These are phyloP conservation scores for Vigna hirtella DNA, from an alignment of 306 rosid species.

Conservation along the genomic window DNA sequence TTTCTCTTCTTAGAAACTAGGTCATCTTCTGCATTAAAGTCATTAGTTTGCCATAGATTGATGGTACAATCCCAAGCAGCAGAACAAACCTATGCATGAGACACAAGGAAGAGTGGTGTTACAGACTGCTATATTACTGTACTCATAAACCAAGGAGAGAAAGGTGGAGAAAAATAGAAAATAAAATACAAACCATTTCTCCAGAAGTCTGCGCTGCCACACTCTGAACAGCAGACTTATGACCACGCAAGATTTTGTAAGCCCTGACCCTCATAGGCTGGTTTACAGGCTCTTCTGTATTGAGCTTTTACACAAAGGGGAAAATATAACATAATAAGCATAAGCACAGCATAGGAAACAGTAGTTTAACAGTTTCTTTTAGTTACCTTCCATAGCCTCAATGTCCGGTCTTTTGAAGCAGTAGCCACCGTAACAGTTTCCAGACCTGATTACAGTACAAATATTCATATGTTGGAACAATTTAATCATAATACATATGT, in stretches of 20 bases:
- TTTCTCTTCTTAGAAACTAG: conserved; percentile 81
- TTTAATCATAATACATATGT: background rate
- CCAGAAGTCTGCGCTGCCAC: conserved; percentile 74
- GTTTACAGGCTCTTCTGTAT: conserved; percentile 56
- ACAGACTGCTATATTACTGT: conserved; percentile 23
- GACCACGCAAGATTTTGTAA: conserved; percentile 86
- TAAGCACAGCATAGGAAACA: conserved; percentile 27
- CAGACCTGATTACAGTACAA: conserved; percentile 53
- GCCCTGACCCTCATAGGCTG: conserved; percentile 63
- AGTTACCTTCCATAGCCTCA: conserved; percentile 93
- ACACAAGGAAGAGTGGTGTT: conserved; percentile 31
- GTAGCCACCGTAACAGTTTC: conserved; percentile 68
- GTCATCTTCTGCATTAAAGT: conserved; percentile 63
- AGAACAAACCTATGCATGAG: conserved; percentile 76
- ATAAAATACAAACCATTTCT: conserved; percentile 62
- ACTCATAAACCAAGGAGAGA: conserved; percentile 31
- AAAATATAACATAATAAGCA: conserved; percentile 39
- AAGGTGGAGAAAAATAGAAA: conserved; percentile 9
- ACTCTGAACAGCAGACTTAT: conserved; percentile 76
- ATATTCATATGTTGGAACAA: conserved; percentile 19
- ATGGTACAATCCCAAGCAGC: conserved; percentile 95
- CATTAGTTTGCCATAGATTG: conserved; percentile 78
- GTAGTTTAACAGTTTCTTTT: conserved; percentile 27
- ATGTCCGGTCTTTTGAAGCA: conserved; percentile 84
- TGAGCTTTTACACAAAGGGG: conserved; percentile 54